phyloP scores from a whole-genome alignment of 768 basidiomycete species.

The Mycena haematopus region DNA sequence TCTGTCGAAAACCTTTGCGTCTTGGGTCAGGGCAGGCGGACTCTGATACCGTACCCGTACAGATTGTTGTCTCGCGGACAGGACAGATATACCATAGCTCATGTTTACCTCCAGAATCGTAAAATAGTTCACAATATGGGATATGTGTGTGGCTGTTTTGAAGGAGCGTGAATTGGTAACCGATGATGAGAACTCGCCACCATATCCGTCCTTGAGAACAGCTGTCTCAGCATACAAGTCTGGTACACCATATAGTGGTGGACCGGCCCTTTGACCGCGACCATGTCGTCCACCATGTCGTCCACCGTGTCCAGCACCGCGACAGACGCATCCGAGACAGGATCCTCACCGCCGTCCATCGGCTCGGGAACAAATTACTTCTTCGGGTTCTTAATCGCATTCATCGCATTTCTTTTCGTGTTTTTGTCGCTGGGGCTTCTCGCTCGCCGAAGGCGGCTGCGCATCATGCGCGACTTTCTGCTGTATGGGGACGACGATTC shows the following conservation, averaged over 20 bases:
- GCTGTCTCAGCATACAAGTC: neutral
- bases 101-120: conserved; percentile 41
- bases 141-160: neutral
- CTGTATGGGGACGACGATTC: conserved; percentile 21
- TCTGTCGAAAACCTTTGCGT: conserved; percentile 57
- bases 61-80: conserved; percentile 61
- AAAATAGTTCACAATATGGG: too few species aligned
- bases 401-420: conserved; percentile 22
- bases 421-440: conserved; percentile 24
- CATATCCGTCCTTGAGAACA: too few species aligned
- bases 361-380: conserved; percentile 19
- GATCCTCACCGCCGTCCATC: neutral
- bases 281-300: conserved; percentile 15
- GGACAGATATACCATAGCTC: conserved; percentile 63
- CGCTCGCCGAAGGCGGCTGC: conserved; percentile 23
- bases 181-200: neutral
- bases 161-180: neutral
- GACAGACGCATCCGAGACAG: neutral
- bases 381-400: conserved; percentile 24
- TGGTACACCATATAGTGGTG: neutral
- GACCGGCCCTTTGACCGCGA: neutral
- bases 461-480: conserved; percentile 18
- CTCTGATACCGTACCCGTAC: conserved; percentile 31
- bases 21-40: conserved; percentile 27
- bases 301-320: neutral